Evolutionary conservation across 306 rosid genomes (phyloP), one percentile per base, ranked within the genome.

Genomic region (Cicer arietinum): DNA sequence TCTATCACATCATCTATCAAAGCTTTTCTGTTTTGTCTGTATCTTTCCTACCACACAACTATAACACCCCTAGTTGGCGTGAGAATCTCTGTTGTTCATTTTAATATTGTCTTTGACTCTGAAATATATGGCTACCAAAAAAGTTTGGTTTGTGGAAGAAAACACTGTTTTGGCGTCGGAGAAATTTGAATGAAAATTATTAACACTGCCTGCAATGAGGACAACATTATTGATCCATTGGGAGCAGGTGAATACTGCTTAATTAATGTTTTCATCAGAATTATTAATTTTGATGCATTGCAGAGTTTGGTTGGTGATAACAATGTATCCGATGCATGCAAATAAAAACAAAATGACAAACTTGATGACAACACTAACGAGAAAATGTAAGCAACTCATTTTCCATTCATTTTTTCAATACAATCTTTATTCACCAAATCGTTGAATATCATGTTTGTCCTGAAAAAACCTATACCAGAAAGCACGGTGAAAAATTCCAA

Each of bases 331-430:
- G 20, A 45, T 7, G 72, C 80, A 30, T 63, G 52, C 68, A 83
- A 51, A 67, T 76, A 75, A 77, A 41, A 57, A 85, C 85, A 83
- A 69, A 75, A 81, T 75, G 89, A 83, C 89, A 86, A 88, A 82
- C 75, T 50, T 67, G 81, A 83, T 86, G 83, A 86, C 80, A 65
- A 14, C 69, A 69, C 9, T 62, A 42, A 44, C 70, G 68, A 79
- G 78, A 16, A 58, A 50, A 77, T 30, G 4, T 71, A 3, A 67
- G 60, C 58, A 66, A 6, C 67, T 58, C 8, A 60, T 35, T 60
- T 35, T 58, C 10, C 18, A 10, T 57, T 9, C 10, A 10, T 22
- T 22, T 22, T 37, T 59, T 59, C 37, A 6, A 25, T 3, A 30
- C 35, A 30, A 35, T 35, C 10, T 60, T 35, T 13, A 30, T 60